Percentiles rank a stretch among this genome's conserved stretches.
Evolutionary conservation across 371 early-diverging fungal species (phyloP).

Genomic region (Lichtheimia ornata): DNA sequence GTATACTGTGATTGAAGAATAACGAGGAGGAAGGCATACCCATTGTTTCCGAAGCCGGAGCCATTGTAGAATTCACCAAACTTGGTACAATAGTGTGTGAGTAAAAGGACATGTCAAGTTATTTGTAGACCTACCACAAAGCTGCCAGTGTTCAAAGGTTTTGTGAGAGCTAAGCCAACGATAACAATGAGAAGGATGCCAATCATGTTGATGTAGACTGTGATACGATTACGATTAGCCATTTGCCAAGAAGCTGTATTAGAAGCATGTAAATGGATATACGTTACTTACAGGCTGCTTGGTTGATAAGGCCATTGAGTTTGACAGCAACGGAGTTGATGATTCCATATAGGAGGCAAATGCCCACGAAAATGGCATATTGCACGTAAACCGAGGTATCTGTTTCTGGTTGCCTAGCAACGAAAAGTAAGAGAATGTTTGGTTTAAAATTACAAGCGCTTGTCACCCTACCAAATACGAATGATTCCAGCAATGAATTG

Average conservation of each 20-base stretch:
- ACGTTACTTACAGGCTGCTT: conserved; percentile 46
- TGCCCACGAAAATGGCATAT: conserved; percentile 50
- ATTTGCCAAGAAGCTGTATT: neutral
- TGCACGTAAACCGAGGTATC: conserved; percentile 47
- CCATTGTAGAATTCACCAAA: conserved; percentile 32
- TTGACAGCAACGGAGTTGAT: conserved; percentile 58
- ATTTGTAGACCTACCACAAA: conserved; percentile 40
- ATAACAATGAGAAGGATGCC: conserved; percentile 58
- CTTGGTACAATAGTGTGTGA: neutral
- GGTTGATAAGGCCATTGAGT: conserved; percentile 51
- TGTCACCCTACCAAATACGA: conserved; percentile 39
- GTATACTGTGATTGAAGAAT: conserved; percentile 43
- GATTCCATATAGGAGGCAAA: conserved; percentile 49
- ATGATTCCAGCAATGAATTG: conserved; percentile 58
- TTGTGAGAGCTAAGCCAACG: conserved; percentile 49
- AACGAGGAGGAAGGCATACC: conserved; percentile 32
- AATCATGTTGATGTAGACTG: conserved; percentile 48
- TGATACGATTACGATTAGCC: neutral
- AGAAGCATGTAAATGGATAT: neutral
- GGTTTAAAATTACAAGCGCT: neutral
- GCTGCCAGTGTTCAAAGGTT: conserved; percentile 33
- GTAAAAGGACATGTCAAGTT: too few relatives aligned
- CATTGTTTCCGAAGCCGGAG: conserved; percentile 30
- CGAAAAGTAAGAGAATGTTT: too few relatives aligned
- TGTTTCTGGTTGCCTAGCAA: conserved; percentile 26